phyloP scores from a whole-genome alignment of 306 rosid species.

The Pachyrhizus erosus region DNA sequence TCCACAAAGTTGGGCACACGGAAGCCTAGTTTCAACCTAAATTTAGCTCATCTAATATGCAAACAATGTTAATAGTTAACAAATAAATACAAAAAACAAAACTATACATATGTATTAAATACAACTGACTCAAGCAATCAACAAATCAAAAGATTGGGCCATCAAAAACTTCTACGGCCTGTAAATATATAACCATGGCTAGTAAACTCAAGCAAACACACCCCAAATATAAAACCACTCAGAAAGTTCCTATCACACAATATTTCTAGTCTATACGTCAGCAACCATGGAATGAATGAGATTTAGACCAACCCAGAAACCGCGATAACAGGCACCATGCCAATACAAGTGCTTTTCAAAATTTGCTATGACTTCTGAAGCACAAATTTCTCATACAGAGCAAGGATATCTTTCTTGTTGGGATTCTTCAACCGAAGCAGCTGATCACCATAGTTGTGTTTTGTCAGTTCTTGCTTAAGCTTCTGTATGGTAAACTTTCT shows the following conservation, averaged over 20 bases:
- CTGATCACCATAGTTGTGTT: conserved; percentile 81
- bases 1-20: not conserved
- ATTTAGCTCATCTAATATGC: conserved; percentile 6
- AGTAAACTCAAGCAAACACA: conserved; percentile 39
- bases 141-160: conserved; percentile 31
- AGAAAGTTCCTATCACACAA: not conserved
- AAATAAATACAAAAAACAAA: conserved; percentile 12
- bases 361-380: conserved; percentile 65
- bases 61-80: conserved; percentile 22
- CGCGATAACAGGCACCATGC: conserved; percentile 40
- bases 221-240: conserved; percentile 20
- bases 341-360: conserved; percentile 45
- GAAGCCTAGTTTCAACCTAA: conserved; percentile 5
- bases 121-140: conserved; percentile 41
- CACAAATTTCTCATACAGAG: conserved; percentile 79
- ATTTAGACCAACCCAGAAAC: conserved; percentile 20
- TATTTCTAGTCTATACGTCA: conserved; percentile 38
- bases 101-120: conserved; percentile 33
- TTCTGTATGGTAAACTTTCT: conserved; percentile 79
- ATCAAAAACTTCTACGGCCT: conserved; percentile 39
- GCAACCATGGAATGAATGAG: conserved; percentile 25
- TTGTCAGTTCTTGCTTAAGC: conserved; percentile 94
- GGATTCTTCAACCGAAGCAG: conserved; percentile 84
- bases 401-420: conserved; percentile 74
- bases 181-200: conserved; percentile 13